Evolutionary conservation across 331 rosid species (phyloP).

Genomic region (Erythrophleum ivorense): DNA sequence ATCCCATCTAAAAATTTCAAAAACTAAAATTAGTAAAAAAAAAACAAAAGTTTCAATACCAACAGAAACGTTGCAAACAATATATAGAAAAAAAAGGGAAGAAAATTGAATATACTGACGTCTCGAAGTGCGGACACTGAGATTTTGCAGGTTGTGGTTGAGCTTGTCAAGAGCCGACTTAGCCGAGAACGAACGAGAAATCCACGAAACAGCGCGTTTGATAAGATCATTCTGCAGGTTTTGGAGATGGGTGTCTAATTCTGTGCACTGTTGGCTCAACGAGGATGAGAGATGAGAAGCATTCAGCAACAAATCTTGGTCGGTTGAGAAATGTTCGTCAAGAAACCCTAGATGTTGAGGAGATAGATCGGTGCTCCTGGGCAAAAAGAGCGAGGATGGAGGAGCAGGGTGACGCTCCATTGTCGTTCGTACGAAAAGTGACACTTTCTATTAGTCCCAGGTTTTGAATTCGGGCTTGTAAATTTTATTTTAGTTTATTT

Average conservation of each 20-base stretch:
- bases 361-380: conserved; percentile 51
- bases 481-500: too few species aligned
- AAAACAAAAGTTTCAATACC: neutral
- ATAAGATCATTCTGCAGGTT: conserved; percentile 36
- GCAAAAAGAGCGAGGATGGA: conserved; percentile 19
- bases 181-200: conserved; percentile 55
- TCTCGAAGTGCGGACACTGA: conserved; percentile 59
- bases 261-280: conserved; percentile 46
- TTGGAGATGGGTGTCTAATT: conserved; percentile 47
- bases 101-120: conserved; percentile 42
- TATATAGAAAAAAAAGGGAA: neutral
- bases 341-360: conserved; percentile 55
- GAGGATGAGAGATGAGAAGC: conserved; percentile 48
- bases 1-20: conserved; percentile 44
- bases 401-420: conserved; percentile 47
- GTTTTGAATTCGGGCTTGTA: neutral
- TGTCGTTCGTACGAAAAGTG: neutral
- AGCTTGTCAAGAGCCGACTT: conserved; percentile 49
- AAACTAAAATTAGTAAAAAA: neutral
- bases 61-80: neutral
- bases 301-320: conserved; percentile 44
- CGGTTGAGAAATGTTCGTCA: conserved; percentile 53
- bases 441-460: neutral
- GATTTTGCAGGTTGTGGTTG: conserved; percentile 48
- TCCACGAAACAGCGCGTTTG: conserved; percentile 64